Conservation (phyloP, 2,329 filamentous ascomycete species). For the Colletotrichum chlorophyti region DNA sequence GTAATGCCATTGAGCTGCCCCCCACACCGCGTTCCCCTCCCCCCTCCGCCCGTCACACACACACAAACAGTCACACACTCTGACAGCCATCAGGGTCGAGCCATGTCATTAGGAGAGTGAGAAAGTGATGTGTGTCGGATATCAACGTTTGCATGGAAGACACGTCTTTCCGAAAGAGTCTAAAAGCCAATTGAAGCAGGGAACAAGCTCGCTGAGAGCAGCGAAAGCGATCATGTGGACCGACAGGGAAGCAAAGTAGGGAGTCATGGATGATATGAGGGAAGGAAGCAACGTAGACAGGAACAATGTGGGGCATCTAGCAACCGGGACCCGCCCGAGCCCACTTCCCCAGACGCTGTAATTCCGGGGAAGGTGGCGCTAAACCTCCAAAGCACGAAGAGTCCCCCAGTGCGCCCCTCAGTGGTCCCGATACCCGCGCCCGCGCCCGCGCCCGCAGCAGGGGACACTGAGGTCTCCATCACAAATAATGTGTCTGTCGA, state of each 20-base stretch:
- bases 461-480: too few species aligned
- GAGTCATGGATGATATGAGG: not conserved
- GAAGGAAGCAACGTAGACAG: not conserved
- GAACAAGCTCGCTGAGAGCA: not conserved
- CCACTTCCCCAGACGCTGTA: conserved; percentile 32
- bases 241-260: too few species aligned
- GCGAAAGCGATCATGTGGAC: too few species aligned
- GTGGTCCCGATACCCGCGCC: conserved; percentile 25
- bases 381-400: conserved; percentile 1
- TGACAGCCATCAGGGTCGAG: conserved; percentile 6
- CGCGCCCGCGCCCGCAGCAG: not conserved
- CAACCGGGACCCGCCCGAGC: conserved; percentile 10
- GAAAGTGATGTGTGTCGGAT: too few species aligned
- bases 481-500: too few species aligned
- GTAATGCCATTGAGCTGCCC: too few species aligned
- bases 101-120: not conserved
- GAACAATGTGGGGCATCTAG: conserved; percentile 13
- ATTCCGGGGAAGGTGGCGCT: conserved; percentile 29
- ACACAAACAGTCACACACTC: too few species aligned
- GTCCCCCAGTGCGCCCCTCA: conserved; percentile 9
- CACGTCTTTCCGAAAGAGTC: too few species aligned
- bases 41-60: too few species aligned
- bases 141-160: too few species aligned
- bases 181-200: too few species aligned
- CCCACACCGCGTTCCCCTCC: not conserved